phyloP scores from a whole-genome alignment of 2,329 filamentous ascomycete species.

The Neofusicoccum ribis region DNA sequence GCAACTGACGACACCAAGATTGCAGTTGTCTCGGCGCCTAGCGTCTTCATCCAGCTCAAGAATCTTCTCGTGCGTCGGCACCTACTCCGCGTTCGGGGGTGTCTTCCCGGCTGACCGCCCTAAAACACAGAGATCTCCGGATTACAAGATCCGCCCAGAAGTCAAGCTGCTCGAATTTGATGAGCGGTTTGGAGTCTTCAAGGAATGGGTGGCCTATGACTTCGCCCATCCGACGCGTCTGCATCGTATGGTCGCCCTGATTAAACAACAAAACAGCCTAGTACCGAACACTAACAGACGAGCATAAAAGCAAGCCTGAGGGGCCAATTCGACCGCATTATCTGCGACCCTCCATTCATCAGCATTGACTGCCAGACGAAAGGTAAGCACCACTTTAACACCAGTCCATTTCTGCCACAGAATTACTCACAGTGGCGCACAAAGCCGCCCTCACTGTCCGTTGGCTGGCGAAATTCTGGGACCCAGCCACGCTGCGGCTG shows the following conservation, averaged over 20 bases:
- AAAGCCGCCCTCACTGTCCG: constrained; percentile 70
- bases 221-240: constrained; percentile 68
- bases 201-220: constrained; percentile 74
- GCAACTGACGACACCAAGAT: constrained; percentile 60
- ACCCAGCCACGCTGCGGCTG: constrained; percentile 40
- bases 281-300: neutral
- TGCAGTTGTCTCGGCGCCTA: constrained; percentile 72
- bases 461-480: constrained; percentile 64
- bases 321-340: constrained; percentile 65
- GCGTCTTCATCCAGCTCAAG: constrained; percentile 74
- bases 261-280: neutral
- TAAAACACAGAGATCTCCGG: constrained; percentile 19
- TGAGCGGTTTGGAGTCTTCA: constrained; percentile 70
- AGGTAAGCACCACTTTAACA: constrained; percentile 43
- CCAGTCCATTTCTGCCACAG: no score
- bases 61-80: constrained; percentile 60
- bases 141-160: constrained; percentile 49
- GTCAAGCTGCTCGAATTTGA: constrained; percentile 73
- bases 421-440: neutral
- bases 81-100: no score
- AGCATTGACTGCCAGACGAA: constrained; percentile 81
- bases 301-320: constrained; percentile 56
- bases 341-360: constrained; percentile 77
- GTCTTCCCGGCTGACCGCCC: neutral
- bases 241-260: constrained; percentile 47